Percentiles rank a stretch among this genome's conserved stretches.
These are phyloP conservation scores for Gynostemma pentaphyllum DNA, from an alignment of 306 rosid species.

Conservation along the genomic window DNA sequence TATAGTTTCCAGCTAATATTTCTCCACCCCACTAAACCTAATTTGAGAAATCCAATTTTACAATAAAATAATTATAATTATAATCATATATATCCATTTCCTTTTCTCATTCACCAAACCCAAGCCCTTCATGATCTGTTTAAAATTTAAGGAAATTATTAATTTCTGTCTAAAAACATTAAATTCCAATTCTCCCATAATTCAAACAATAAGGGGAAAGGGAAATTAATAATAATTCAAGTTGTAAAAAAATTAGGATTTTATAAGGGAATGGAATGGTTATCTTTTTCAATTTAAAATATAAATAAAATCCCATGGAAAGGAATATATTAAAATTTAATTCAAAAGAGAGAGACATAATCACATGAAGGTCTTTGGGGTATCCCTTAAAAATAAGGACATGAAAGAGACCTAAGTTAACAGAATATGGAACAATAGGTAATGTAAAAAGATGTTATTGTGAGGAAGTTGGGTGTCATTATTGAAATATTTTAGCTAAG, in stretches of 20 bases:
- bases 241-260: neutral
- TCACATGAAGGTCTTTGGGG: conserved; percentile 4
- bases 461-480: neutral
- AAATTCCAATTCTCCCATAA: neutral
- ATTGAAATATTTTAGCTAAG: conserved; percentile 2
- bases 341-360: neutral
- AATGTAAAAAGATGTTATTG: neutral
- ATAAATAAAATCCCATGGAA: too few species aligned
- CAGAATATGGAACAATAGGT: neutral
- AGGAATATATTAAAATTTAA: too few species aligned
- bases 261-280: too few species aligned
- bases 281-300: too few species aligned
- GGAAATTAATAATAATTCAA: too few species aligned
- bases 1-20: conserved; percentile 1
- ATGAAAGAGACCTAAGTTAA: neutral
- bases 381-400: neutral
- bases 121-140: neutral
- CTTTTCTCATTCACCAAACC: conserved; percentile 2
- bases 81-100: neutral
- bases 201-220: neutral
- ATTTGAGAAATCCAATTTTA: neutral
- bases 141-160: neutral
- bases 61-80: neutral
- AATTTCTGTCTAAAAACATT: neutral
- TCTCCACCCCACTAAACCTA: neutral